phyloP scores from a whole-genome alignment of 75 land plant species.

The Adiantum capillusveneris region DNA sequence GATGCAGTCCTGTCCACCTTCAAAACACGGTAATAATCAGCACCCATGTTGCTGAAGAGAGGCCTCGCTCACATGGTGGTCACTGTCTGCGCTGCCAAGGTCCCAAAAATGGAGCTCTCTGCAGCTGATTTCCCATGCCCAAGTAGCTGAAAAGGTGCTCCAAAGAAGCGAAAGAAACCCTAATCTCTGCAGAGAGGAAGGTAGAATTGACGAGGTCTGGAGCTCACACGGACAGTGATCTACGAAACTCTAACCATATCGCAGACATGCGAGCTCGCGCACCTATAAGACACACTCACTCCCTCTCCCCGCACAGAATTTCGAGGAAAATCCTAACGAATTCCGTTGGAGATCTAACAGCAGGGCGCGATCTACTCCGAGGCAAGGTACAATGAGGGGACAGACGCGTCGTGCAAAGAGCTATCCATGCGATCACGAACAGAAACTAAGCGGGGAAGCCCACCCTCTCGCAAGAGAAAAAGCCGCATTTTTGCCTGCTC shows the following conservation, averaged over 20 bases:
- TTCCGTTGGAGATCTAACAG: background rate
- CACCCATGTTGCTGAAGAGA: conserved; percentile 28
- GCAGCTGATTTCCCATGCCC: too few species aligned
- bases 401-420: background rate
- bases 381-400: background rate
- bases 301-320: too few species aligned
- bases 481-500: too few species aligned
- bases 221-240: background rate
- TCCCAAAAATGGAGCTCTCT: too few species aligned
- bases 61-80: too few species aligned
- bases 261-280: too few species aligned
- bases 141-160: too few species aligned
- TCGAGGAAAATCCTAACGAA: too few species aligned
- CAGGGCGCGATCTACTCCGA: background rate
- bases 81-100: too few species aligned
- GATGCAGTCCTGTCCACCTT: conserved; percentile 23
- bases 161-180: background rate
- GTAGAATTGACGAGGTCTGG: background rate
- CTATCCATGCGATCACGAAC: background rate
- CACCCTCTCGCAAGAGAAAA: too few species aligned
- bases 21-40: conserved; percentile 33
- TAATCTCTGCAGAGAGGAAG: background rate
- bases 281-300: too few species aligned
- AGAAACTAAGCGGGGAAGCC: background rate
- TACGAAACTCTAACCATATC: too few species aligned